phyloP scores from a whole-genome alignment of 192 early-diverging fungal genomes.

The Coemansia sp. region DNA sequence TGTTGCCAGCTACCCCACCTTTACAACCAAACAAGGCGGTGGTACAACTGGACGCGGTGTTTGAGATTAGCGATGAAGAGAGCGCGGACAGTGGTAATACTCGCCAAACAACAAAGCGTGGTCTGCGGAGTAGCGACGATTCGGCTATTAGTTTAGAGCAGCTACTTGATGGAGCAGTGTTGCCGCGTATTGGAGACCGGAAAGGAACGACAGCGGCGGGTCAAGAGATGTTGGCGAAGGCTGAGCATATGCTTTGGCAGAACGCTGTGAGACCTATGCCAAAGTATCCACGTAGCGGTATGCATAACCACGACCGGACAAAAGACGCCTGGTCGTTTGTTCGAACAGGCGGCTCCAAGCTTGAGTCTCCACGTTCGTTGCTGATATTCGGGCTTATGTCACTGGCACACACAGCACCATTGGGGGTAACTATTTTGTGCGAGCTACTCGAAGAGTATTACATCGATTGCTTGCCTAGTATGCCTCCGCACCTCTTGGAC shows the following conservation, averaged over 20 bases:
- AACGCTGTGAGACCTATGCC: constrained; percentile 44
- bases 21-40: neutral
- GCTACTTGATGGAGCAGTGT: neutral
- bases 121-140: neutral
- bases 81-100: neutral
- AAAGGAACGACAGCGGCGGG: neutral
- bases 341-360: neutral
- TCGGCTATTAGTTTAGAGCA: neutral
- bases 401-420: constrained; percentile 3
- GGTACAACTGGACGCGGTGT: constrained; percentile 3
- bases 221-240: constrained; percentile 6
- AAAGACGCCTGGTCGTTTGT: constrained; percentile 44
- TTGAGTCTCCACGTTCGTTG: constrained; percentile 8
- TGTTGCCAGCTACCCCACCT: neutral
- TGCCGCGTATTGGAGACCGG: neutral
- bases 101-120: neutral
- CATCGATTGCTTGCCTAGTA: constrained; percentile 31
- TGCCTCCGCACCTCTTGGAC: constrained; percentile 35
- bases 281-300: constrained; percentile 41
- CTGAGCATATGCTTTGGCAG: constrained; percentile 45
- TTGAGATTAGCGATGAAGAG: constrained; percentile 10
- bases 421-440: constrained; percentile 15
- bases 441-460: constrained; percentile 44
- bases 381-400: constrained; percentile 21
- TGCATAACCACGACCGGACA: constrained; percentile 23